These are phyloP conservation scores for Metschnikowia drakensbergensis DNA, from an alignment of 805 yeast species.

Conservation along the genomic window DNA sequence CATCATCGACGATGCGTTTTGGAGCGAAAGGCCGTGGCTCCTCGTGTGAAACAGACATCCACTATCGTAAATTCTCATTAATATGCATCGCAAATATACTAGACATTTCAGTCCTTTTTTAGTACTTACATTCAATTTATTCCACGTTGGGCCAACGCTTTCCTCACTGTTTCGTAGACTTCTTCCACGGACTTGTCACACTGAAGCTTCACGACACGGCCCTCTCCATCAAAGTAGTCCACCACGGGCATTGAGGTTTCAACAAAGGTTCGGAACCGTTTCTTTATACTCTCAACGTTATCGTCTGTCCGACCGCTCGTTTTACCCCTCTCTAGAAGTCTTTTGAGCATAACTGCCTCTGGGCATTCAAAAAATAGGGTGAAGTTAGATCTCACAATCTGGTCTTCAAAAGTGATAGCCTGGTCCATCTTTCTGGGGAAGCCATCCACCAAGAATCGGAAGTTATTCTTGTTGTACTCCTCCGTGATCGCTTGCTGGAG, in stretches of 20 bases:
- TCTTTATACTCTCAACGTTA: slow-evolving; percentile 83
- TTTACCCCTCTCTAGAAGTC: slow-evolving; percentile 87
- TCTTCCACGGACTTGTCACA: slow-evolving; percentile 80
- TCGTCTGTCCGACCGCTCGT: slow-evolving; percentile 95
- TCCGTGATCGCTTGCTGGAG: slow-evolving; percentile 74
- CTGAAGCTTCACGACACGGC: slow-evolving; percentile 69
- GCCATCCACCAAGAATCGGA: slow-evolving; percentile 83
- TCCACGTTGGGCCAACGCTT: slow-evolving; percentile 49
- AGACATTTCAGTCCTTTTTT: neutral
- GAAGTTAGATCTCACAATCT: slow-evolving; percentile 64
- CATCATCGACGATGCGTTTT: slow-evolving; percentile 59
- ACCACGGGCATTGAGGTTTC: slow-evolving; percentile 95
- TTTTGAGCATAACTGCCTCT: slow-evolving; percentile 73
- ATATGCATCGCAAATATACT: too few relatives aligned
- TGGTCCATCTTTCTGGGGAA: slow-evolving; percentile 99
- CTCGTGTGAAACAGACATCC: slow-evolving; percentile 1
- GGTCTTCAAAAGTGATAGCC: slow-evolving; percentile 85
- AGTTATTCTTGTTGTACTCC: slow-evolving; percentile 44
- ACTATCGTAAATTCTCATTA: neutral
- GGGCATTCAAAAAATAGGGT: slow-evolving; percentile 80
- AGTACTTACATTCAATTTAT: slow-evolving; percentile 16
- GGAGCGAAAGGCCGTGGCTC: slow-evolving; percentile 47
- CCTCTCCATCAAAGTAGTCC: slow-evolving; percentile 68
- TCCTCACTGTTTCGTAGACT: slow-evolving; percentile 67
- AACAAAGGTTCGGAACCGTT: slow-evolving; percentile 80